A percentile compares a stretch with the other conserved stretches of the same genome.
Evolutionary conservation across 2,329 filamentous ascomycete genomes (phyloP).

Genomic region (Hysterium pulicare): DNA sequence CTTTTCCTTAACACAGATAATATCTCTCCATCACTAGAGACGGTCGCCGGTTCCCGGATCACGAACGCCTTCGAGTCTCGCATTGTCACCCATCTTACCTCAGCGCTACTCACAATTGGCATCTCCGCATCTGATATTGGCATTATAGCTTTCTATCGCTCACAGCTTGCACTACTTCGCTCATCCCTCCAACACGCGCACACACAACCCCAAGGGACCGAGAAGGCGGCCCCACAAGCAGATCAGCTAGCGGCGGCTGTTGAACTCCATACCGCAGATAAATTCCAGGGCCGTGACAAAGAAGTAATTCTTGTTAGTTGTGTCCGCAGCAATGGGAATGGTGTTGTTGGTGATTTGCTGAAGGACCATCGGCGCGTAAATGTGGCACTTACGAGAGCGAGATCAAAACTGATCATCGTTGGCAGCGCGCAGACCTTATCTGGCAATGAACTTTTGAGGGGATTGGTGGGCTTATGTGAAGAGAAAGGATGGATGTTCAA

Average conservation of each 20-base stretch:
- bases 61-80: constrained; percentile 82
- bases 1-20: constrained; percentile 87
- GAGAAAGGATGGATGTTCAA: constrained; percentile 75
- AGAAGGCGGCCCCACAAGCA: constrained; percentile 13
- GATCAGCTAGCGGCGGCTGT: constrained; percentile 45
- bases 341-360: constrained; percentile 83
- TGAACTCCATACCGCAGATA: constrained; percentile 95
- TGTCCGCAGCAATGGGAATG: constrained; percentile 79
- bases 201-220: constrained; percentile 46
- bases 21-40: constrained; percentile 64
- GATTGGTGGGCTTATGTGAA: constrained; percentile 76
- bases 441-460: constrained; percentile 68
- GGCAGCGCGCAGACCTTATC: constrained; percentile 76
- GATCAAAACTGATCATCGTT: constrained; percentile 85
- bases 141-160: constrained; percentile 95
- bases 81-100: constrained; percentile 75
- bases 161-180: constrained; percentile 80
- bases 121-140: constrained; percentile 76
- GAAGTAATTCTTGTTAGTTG: constrained; percentile 84
- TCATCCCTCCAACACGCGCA: constrained; percentile 60
- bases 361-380: constrained; percentile 93
- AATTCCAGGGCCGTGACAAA: constrained; percentile 95
- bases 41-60: constrained; percentile 72
- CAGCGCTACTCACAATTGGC: constrained; percentile 71
- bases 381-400: constrained; percentile 89